Conservation (phyloP, 441 rosid species). For the Brassica balearica region DNA sequence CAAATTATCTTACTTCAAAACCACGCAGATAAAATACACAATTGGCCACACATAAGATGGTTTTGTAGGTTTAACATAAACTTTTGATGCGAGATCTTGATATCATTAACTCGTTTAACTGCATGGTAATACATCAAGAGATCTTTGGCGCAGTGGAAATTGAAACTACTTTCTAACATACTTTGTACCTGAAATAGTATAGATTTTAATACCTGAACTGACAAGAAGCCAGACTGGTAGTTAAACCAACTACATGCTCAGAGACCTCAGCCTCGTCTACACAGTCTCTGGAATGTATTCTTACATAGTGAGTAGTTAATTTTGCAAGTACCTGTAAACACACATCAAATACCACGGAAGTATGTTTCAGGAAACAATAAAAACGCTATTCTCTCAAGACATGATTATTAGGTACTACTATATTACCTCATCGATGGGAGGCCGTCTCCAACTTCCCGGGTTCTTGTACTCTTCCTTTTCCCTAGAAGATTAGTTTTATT, state of each 20-base stretch:
- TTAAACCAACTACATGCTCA: conserved; percentile 88
- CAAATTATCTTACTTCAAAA: neutral
- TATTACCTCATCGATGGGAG: conserved; percentile 88
- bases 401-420: conserved; percentile 26
- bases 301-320: conserved; percentile 69
- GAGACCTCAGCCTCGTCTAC: conserved; percentile 95
- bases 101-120: neutral
- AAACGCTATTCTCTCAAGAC: neutral
- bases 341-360: neutral
- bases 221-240: conserved; percentile 88
- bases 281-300: conserved; percentile 87
- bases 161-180: conserved; percentile 12
- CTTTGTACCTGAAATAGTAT: neutral
- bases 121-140: neutral
- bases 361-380: conserved; percentile 9
- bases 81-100: neutral
- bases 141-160: neutral
- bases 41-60: neutral
- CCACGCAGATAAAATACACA: neutral
- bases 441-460: conserved; percentile 73
- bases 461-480: conserved; percentile 88
- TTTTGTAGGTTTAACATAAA: neutral
- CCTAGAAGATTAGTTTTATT: conserved; percentile 51
- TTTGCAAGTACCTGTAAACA: conserved; percentile 70
- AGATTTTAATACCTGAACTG: conserved; percentile 63